phyloP scores from a whole-genome alignment of 257 asterid species.

The Solanum etuberosum region DNA sequence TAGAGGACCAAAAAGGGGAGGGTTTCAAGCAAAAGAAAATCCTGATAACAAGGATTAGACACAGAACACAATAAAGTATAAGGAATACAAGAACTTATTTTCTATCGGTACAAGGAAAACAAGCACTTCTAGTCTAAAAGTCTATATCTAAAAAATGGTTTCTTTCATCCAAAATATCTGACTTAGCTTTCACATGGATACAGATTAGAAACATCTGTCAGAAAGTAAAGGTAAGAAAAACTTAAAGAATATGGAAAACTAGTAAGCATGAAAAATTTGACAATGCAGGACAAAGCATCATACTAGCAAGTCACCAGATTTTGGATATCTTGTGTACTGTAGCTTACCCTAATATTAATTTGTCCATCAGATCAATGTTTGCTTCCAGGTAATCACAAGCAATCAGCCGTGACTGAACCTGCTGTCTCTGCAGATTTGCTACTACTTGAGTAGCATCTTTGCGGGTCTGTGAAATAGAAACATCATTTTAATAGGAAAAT shows the following conservation, averaged over 20 bases:
- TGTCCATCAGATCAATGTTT: constrained; percentile 71
- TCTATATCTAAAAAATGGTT: background rate
- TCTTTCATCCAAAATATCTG: background rate
- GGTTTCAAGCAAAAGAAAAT: background rate
- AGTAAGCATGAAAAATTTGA: background rate
- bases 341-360: constrained; percentile 48
- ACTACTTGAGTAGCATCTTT: constrained; percentile 80
- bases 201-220: background rate
- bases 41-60: background rate
- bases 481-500: background rate
- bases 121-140: background rate
- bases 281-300: background rate
- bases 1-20: background rate
- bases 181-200: background rate
- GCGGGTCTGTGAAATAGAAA: constrained; percentile 45
- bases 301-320: background rate
- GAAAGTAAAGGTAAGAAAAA: background rate
- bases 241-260: background rate
- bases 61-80: background rate
- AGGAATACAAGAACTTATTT: background rate
- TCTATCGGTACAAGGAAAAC: background rate
- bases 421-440: constrained; percentile 74
- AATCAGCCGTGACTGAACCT: constrained; percentile 64
- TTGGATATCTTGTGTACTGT: background rate
- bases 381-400: constrained; percentile 74